These are phyloP conservation scores for Ceratopteris richardii DNA, from an alignment of 75 land plant species.

Conservation along the genomic window DNA sequence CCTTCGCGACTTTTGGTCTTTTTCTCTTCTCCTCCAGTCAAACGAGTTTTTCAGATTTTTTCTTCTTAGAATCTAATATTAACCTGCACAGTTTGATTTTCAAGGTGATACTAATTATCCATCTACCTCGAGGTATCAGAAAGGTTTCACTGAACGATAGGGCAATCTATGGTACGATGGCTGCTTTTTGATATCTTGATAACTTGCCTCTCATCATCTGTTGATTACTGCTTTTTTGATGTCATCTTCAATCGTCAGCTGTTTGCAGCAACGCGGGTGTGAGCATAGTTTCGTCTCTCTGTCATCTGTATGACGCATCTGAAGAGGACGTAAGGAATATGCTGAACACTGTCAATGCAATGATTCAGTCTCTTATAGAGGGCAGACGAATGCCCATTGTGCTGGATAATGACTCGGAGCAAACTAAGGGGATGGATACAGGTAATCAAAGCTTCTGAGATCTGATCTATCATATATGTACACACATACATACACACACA, in stretches of 20 bases:
- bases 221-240: constrained; percentile 5
- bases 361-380: constrained; percentile 46
- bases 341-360: constrained; percentile 45
- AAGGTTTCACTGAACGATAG: constrained; percentile 45
- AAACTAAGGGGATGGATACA: constrained; percentile 48
- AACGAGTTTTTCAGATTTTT: no score
- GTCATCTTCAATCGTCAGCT: constrained; percentile 7
- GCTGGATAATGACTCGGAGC: constrained; percentile 33
- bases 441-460: no score
- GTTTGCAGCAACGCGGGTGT: constrained; percentile 21
- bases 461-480: no score
- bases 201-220: not conserved
- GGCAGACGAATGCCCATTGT: constrained; percentile 25
- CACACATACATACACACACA: no score
- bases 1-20: no score
- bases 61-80: no score
- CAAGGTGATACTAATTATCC: constrained; percentile 75
- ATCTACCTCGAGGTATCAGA: constrained; percentile 60
- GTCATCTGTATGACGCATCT: constrained; percentile 62
- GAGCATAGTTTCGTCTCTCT: constrained; percentile 69
- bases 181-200: not conserved
- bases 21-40: no score
- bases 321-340: constrained; percentile 60
- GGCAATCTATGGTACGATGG: constrained; percentile 43
- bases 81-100: no score